Evolutionary conservation across 2,329 filamentous ascomycete genomes (phyloP).

Genomic region (Penicillium glabrum): DNA sequence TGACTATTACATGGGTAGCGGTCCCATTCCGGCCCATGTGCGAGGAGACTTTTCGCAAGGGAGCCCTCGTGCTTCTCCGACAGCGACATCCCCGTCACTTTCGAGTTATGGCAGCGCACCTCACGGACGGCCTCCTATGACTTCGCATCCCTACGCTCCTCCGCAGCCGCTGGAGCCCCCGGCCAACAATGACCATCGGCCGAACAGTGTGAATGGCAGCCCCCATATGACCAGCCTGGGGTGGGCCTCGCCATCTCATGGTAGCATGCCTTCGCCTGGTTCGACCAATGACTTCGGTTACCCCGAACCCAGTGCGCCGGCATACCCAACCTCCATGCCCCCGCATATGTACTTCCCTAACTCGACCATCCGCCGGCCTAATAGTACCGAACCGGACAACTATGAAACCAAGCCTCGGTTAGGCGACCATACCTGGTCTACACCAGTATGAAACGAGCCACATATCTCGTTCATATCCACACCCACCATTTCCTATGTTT

Average conservation of each 20-base stretch:
- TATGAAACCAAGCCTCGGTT: slow-evolving; percentile 61
- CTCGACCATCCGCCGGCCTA: slow-evolving; percentile 67
- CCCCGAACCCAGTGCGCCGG: slow-evolving; percentile 66
- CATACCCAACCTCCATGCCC: slow-evolving; percentile 43
- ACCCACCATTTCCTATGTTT: slow-evolving; percentile 5
- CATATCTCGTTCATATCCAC: background rate
- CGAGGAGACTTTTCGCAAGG: slow-evolving; percentile 71
- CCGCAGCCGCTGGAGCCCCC: slow-evolving; percentile 82
- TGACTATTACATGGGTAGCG: slow-evolving; percentile 78
- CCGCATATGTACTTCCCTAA: slow-evolving; percentile 73
- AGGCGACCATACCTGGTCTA: slow-evolving; percentile 38
- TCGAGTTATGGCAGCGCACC: slow-evolving; percentile 56
- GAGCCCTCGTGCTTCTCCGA: slow-evolving; percentile 65
- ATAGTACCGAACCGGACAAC: slow-evolving; percentile 70
- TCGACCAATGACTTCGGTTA: slow-evolving; percentile 77
- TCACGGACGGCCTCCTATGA: slow-evolving; percentile 60
- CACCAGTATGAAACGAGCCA: slow-evolving; percentile 27
- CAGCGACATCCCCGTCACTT: slow-evolving; percentile 64
- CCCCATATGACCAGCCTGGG: slow-evolving; percentile 80
- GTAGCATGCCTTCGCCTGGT: slow-evolving; percentile 68
- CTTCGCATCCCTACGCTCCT: slow-evolving; percentile 89
- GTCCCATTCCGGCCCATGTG: slow-evolving; percentile 78
- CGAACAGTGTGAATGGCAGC: slow-evolving; percentile 74
- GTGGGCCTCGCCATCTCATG: slow-evolving; percentile 83
- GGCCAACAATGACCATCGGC: slow-evolving; percentile 71